Conservation (phyloP, 768 basidiomycete species). For the Amanita phalloides region DNA sequence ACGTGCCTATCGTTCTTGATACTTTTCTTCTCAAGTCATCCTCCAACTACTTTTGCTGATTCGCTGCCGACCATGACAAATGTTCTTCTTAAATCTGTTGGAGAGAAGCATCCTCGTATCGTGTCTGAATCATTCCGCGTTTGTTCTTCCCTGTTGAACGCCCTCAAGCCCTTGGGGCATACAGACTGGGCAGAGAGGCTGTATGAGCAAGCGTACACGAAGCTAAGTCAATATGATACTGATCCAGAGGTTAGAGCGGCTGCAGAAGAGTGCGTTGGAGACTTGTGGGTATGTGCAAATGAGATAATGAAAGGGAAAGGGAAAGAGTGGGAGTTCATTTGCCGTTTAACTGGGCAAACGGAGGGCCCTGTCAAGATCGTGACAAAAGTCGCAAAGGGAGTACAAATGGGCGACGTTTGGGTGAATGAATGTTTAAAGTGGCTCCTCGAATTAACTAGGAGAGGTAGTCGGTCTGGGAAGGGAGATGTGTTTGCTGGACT, state of each 20-base stretch:
- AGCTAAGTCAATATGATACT: slow-evolving; percentile 73
- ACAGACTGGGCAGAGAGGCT: slow-evolving; percentile 61
- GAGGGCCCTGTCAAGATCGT: slow-evolving; percentile 76
- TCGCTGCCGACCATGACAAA: slow-evolving; percentile 63
- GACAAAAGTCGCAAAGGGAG: slow-evolving; percentile 70
- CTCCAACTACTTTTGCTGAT: slow-evolving; percentile 43
- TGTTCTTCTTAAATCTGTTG: slow-evolving; percentile 60
- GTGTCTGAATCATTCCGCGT: slow-evolving; percentile 82
- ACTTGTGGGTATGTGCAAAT: slow-evolving; percentile 81
- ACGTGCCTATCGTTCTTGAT: slow-evolving; percentile 80
- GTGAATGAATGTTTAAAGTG: slow-evolving; percentile 72
- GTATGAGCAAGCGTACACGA: slow-evolving; percentile 61
- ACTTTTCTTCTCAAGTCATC: slow-evolving; percentile 67
- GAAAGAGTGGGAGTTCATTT: slow-evolving; percentile 75
- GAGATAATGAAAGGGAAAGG: slow-evolving; percentile 55
- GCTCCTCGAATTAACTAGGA: slow-evolving; percentile 63
- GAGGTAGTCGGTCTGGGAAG: slow-evolving; percentile 71
- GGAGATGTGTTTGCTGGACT: slow-evolving; percentile 72
- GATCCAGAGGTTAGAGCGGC: slow-evolving; percentile 82
- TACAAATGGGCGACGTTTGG: slow-evolving; percentile 67
- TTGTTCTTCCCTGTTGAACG: slow-evolving; percentile 72
- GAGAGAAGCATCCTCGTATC: slow-evolving; percentile 83
- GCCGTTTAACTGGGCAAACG: slow-evolving; percentile 57
- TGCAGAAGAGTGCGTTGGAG: slow-evolving; percentile 76
- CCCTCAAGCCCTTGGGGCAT: slow-evolving; percentile 58